Evolutionary conservation across 2,329 filamentous ascomycete genomes (phyloP), one percentile per base, ranked within the genome.

Genomic region (Phialophora expanda): DNA sequence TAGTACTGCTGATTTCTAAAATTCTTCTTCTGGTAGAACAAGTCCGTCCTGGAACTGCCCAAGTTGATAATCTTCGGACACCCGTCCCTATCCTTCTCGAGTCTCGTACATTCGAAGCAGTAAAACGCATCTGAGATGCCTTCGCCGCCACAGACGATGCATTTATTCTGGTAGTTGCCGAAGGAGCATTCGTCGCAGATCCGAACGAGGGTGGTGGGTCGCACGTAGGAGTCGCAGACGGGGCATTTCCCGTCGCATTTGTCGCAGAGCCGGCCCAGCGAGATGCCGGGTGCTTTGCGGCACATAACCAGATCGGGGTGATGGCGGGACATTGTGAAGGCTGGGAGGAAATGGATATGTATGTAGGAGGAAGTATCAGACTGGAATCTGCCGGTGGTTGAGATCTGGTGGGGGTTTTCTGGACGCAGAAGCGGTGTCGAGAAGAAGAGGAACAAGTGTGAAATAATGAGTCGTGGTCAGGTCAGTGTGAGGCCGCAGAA

Each of bases 161-260:
- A 99, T 81, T 99, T 99, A 84, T 99, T 99, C 83, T 98, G 95
- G 84, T 97, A 99, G 85, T 99, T 99, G 76, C 95, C 95, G 79
- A 99, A 99, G 78, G 91, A 93, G 85, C 95, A 99, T 82, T 99
- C 95, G 83, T 99, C 95, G 84, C 95, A 99, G 83, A 99, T 98
- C 76, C 94, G 92, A 67, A 96, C 95, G 64, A 98, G 89, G 8
- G 95, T 98, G 30, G 95, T 99, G 12, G 95, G 95, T 17, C 95
- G 93, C 70, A 99, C 95, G 86, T 99, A 99, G 68, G 92, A 96
- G 79, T 99, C 95, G 87, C 95, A 99, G 68, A 99, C 93, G 71
- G 95, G 95, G 76, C 95, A 99, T 84, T 99, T 99, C 80, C 95
- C 95, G 83, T 99, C 95, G 85, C 95, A 99, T 83, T 99, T 99